These are phyloP conservation scores for Rhizophagus clarus DNA, from an alignment of 192 early-diverging fungal genomes.

Conservation along the genomic window DNA sequence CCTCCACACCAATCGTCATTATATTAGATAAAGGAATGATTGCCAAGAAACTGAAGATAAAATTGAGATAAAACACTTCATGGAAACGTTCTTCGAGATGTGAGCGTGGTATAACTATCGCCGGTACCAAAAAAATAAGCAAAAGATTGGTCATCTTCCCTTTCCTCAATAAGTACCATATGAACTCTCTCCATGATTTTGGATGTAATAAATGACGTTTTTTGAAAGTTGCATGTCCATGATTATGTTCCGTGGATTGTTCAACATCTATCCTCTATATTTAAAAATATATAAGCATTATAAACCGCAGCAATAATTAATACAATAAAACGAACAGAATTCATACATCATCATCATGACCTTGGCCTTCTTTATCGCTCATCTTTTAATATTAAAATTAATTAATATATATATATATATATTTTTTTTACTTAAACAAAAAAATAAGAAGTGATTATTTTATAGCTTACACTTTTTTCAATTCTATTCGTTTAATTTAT, in stretches of 20 bases:
- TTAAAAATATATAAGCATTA: background rate
- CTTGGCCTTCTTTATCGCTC: too few species aligned
- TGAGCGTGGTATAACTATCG: background rate
- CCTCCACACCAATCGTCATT: slow-evolving; percentile 16
- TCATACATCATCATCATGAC: too few species aligned
- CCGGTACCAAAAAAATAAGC: slow-evolving; percentile 10
- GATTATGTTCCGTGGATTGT: background rate
- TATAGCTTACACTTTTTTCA: too few species aligned
- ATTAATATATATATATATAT: too few species aligned
- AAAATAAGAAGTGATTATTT: too few species aligned
- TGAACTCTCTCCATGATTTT: background rate
- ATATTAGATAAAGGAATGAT: slow-evolving; percentile 23
- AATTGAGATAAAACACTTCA: background rate
- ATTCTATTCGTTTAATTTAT: too few species aligned
- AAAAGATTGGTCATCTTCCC: background rate
- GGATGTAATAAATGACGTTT: background rate
- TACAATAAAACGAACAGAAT: too few species aligned
- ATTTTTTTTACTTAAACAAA: too few species aligned
- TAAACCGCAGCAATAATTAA: too few species aligned
- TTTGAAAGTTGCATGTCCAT: background rate
- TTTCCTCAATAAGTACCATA: background rate
- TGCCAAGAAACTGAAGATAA: slow-evolving; percentile 9
- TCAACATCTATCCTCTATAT: too few species aligned
- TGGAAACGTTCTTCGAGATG: background rate
- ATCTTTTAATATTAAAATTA: too few species aligned